Base-by-base conservation (phyloP, 805 yeast genomes). In the Barnettozyma pratensis region DNA sequence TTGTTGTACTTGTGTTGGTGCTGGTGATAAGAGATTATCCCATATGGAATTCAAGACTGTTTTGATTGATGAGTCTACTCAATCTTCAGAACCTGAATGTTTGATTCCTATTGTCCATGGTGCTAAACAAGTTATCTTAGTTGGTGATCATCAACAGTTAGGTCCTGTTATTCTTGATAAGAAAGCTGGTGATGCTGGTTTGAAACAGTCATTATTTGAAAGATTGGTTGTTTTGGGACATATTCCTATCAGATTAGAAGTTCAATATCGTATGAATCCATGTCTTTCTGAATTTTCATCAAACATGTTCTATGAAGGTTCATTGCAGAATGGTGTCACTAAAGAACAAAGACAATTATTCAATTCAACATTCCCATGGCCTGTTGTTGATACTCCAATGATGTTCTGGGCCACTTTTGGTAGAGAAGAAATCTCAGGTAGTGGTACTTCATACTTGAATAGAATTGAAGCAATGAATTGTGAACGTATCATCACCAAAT, bases 181-280 rank as follows among this genome's bases (percentile, higher is more conserved):
- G 58, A 76, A 77, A 56, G 96, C 96, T 3, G 89, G 85, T 14
- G 83, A 83, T 53, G 96, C 96, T 0, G 97, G 97, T 27, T 74
- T 92, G 48, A 78, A 77, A 51, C 96, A 87, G 62, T 89, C 97
- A 1, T 69, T 91, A 46, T 91, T 91, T 66, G 97, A 92, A 67
- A 77, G 98, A 57, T 71, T 91, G 51, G 83, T 91, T 36, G 72
- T 83, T 11, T 74, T 89, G 51, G 96, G 96, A 3, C 91, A 88
- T 61, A 76, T 79, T 8, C 97, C 97, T 8, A 80, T 88, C 53
- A 71, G 97, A 54, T 74, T 91, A 46, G 95, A 88, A 56, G 96
- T 90, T 34, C 98, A 91, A 66, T 91, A 91, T 67, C 83, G 98
- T 70, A 91, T 91, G 97, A 85, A 91, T 61, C 97, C 97, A 7